These are phyloP conservation scores for Blepharisma stoltei DNA, from an alignment of 73 alveolate species.

Conservation along the genomic window DNA sequence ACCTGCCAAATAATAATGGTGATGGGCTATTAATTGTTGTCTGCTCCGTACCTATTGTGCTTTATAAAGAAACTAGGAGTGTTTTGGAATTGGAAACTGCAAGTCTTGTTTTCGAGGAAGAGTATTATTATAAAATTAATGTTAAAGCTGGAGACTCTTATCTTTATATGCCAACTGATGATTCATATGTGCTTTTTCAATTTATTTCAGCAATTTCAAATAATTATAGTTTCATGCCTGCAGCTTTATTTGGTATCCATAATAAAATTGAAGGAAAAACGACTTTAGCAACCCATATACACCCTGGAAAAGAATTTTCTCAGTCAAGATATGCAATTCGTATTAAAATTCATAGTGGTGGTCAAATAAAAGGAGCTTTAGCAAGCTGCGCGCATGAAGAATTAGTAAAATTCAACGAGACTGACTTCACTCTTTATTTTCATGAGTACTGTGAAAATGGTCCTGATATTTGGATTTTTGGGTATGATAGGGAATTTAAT, in stretches of 20 bases:
- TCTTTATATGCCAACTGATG: too few relatives aligned
- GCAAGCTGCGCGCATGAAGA: constrained; percentile 18
- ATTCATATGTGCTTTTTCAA: too few relatives aligned
- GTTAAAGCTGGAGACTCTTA: too few relatives aligned
- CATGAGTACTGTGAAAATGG: constrained; percentile 26
- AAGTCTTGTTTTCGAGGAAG: too few relatives aligned
- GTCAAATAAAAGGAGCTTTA: background rate
- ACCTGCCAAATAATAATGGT: too few relatives aligned
- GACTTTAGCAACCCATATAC: background rate
- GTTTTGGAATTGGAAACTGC: too few relatives aligned
- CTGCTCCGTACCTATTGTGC: too few relatives aligned
- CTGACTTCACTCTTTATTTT: background rate
- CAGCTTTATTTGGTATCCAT: background rate
- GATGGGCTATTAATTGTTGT: too few relatives aligned
- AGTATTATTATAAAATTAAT: too few relatives aligned
- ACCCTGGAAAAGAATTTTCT: background rate
- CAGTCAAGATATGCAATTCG: background rate
- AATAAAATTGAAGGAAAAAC: background rate
- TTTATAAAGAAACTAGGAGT: too few relatives aligned
- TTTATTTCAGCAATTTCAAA: too few relatives aligned
- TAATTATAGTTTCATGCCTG: too few relatives aligned
- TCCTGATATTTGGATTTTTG: constrained; percentile 21
- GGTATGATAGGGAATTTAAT: constrained; percentile 11
- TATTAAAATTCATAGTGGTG: background rate
- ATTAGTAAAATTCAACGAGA: background rate